phyloP scores from a whole-genome alignment of 768 basidiomycete genomes.

The Dentipellis sp. region DNA sequence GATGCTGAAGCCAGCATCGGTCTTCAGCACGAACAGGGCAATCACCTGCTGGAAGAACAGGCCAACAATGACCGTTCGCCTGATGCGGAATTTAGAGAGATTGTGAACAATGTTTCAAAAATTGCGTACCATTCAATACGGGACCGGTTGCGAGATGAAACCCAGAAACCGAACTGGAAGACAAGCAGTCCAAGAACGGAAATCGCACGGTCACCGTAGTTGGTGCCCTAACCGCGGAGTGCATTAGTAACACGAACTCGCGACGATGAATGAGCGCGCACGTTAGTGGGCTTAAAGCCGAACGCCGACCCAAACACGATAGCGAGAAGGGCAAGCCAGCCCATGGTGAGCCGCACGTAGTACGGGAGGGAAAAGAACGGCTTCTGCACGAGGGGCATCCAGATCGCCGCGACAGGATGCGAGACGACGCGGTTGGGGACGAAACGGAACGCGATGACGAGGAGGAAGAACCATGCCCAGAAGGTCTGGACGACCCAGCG shows the following conservation, averaged over 20 bases:
- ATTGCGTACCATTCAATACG: slow-evolving; percentile 59
- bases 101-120: slow-evolving; percentile 4
- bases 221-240: slow-evolving; percentile 34
- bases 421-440: slow-evolving; percentile 65
- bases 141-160: slow-evolving; percentile 51
- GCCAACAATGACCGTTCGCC: slow-evolving; percentile 85
- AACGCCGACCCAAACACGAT: slow-evolving; percentile 84
- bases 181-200: slow-evolving; percentile 71
- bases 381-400: slow-evolving; percentile 52
- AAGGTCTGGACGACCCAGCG: slow-evolving; percentile 80
- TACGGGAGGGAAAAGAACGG: slow-evolving; percentile 61
- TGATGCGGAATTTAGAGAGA: slow-evolving; percentile 17
- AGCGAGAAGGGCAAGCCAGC: slow-evolving; percentile 69
- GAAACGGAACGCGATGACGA: slow-evolving; percentile 77
- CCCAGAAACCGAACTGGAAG: slow-evolving; percentile 72
- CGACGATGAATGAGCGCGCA: slow-evolving; percentile 21
- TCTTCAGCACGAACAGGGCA: slow-evolving; percentile 85
- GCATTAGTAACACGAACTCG: not conserved
- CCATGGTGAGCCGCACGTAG: slow-evolving; percentile 46
- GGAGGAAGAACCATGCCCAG: slow-evolving; percentile 76
- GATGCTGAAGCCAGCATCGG: slow-evolving; percentile 69
- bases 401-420: slow-evolving; percentile 61
- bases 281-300: slow-evolving; percentile 57
- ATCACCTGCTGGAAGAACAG: slow-evolving; percentile 78
- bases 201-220: slow-evolving; percentile 75